Base-by-base conservation (phyloP, 306 rosid genomes). In the Vigna nakashimae region DNA sequence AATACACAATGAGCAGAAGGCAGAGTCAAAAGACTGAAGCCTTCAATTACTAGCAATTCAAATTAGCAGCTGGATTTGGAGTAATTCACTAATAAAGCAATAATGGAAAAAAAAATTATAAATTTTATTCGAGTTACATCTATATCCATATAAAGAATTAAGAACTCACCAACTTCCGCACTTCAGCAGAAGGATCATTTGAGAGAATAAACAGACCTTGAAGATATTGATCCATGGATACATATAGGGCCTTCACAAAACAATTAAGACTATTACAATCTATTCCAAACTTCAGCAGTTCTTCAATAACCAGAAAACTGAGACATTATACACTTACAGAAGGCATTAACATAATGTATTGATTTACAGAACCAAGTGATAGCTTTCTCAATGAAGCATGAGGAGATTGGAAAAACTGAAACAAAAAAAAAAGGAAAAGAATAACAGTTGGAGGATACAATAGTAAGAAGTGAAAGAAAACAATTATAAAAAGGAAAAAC, bases 331-430 rank as follows among this genome's bases (percentile, higher is more conserved):
- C 77, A 85, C 94, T 90, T 86, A 96, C 99, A n/a, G 92, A 73
- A 69, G 99, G 99, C 98, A 96, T 91, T 88, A 90, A 83, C 99
- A 96, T 93, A 40, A 96, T 85, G 85, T 85, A 96, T 80, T 93
- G 99, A 85, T 91, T 96, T 57, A 96, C 94, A 74, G 98, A 96
- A 91, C 96, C 92, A 91, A 96, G 76, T 2, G 99, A 91, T 72
- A 93, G 93, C 88, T 90, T 96, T 76, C 94, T 89, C 71, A 96
- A 80, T 32, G 96, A 86, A 75, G 90, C 67, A 86, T 93, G 99
- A 24, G 97, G 94, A 12, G 99, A 96, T 76, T 91, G 98, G 84
- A 96, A 96, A 76, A 93, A 86, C 99, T 96, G 94, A 82, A 30
- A 81, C 46, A 65, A 77, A 36, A 65, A 73, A 24, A 16, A 67